phyloP scores from a whole-genome alignment of 2,329 filamentous ascomycete genomes.

The Phoma sp. region DNA sequence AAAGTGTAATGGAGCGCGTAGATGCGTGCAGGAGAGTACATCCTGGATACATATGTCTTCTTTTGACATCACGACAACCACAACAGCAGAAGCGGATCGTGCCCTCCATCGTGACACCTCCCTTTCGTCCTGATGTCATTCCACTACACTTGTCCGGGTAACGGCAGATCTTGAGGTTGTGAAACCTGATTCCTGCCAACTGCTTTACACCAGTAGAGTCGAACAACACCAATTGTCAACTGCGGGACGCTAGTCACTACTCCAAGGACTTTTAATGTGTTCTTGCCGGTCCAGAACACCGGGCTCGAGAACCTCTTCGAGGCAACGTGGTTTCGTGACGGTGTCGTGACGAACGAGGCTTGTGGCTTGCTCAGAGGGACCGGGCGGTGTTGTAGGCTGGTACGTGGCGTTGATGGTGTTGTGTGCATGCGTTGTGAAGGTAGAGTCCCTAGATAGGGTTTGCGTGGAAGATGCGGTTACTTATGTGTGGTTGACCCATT shows the following conservation, averaged over 20 bases:
- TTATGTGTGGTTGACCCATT: too few relatives aligned
- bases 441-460: not conserved
- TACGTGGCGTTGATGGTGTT: not conserved
- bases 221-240: not conserved
- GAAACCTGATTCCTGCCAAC: not conserved
- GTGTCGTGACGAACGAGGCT: conserved; percentile 1
- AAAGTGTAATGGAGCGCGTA: not conserved
- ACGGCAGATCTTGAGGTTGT: not conserved
- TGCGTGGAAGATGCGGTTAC: not conserved
- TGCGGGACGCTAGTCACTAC: not conserved
- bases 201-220: not conserved
- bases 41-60: too few relatives aligned
- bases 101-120: not conserved
- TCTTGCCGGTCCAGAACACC: not conserved
- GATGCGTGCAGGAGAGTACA: too few relatives aligned
- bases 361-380: not conserved
- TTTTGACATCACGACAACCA: not conserved
- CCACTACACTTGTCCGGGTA: not conserved
- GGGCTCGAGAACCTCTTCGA: not conserved
- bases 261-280: not conserved
- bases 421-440: not conserved
- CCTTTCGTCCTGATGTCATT: not conserved
- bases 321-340: not conserved
- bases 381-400: not conserved
- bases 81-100: too few relatives aligned